A percentile compares a stretch with the other conserved stretches of the same genome.
Evolutionary conservation across 1,284 basidiomycete genomes (phyloP).

Genomic region (Taiwanofungus camphoratus): DNA sequence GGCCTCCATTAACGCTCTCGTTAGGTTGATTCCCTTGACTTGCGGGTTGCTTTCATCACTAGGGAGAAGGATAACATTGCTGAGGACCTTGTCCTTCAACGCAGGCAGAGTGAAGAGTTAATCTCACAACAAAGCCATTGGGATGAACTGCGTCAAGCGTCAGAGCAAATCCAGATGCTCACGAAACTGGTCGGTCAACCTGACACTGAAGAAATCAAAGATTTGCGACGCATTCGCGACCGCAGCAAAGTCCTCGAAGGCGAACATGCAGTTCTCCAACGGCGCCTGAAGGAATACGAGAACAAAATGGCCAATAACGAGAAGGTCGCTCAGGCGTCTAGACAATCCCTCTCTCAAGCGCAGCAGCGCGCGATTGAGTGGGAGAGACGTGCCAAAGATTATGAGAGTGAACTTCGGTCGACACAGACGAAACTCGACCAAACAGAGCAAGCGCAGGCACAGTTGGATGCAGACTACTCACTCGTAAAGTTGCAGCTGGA

Average conservation of each 20-base stretch:
- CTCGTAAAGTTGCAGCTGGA: slow-evolving; percentile 64
- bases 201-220: slow-evolving; percentile 67
- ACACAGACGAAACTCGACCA: slow-evolving; percentile 57
- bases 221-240: slow-evolving; percentile 60
- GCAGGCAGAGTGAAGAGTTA: slow-evolving; percentile 55
- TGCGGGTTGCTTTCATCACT: slow-evolving; percentile 45
- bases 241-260: slow-evolving; percentile 59
- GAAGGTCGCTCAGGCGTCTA: slow-evolving; percentile 47
- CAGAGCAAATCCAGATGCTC: slow-evolving; percentile 65
- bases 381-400: slow-evolving; percentile 72
- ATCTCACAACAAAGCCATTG: slow-evolving; percentile 58
- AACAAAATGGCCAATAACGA: slow-evolving; percentile 54
- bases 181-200: slow-evolving; percentile 52
- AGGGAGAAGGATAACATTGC: slow-evolving; percentile 57
- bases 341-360: slow-evolving; percentile 61
- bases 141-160: slow-evolving; percentile 61
- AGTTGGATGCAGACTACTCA: slow-evolving; percentile 65
- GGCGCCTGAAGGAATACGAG: slow-evolving; percentile 68
- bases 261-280: slow-evolving; percentile 61
- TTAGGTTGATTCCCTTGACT: slow-evolving; percentile 57
- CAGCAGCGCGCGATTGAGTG: slow-evolving; percentile 74
- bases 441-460: slow-evolving; percentile 53
- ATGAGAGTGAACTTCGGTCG: slow-evolving; percentile 55
- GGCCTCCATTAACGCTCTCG: slow-evolving; percentile 1
- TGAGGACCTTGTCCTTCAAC: slow-evolving; percentile 45